phyloP scores from a whole-genome alignment of 2,329 filamentous ascomycete species.

The Aspergillus sp. region DNA sequence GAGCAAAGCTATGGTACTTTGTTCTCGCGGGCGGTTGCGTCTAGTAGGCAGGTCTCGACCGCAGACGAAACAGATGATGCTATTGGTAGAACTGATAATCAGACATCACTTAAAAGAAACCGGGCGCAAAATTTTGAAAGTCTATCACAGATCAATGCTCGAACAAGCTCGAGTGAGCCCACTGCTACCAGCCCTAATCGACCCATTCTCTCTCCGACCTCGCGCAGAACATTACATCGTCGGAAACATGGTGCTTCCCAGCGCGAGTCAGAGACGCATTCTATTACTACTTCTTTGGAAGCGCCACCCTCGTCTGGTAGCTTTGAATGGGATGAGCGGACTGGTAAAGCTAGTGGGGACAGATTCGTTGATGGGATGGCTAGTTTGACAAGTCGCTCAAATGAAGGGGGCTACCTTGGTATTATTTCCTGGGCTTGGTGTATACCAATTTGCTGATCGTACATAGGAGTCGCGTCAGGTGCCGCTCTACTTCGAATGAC shows the following conservation, averaged over 20 bases:
- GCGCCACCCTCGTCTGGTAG: slow-evolving; percentile 27
- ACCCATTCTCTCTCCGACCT: not conserved
- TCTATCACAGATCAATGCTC: not conserved
- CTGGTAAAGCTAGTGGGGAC: slow-evolving; percentile 4
- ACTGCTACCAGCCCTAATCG: not conserved
- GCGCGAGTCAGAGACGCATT: not conserved
- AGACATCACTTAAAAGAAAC: not conserved
- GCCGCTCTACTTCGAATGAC: slow-evolving; percentile 11
- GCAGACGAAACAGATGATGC: not conserved
- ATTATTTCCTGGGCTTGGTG: not conserved
- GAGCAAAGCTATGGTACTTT: not conserved
- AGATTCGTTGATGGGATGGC: slow-evolving; percentile 14
- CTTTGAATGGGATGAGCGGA: slow-evolving; percentile 14
- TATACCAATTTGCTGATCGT: not conserved
- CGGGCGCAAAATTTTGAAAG: not conserved
- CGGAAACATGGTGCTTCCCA: not conserved
- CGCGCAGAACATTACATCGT: not conserved
- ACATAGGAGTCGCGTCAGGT: slow-evolving; percentile 11
- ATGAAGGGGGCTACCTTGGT: slow-evolving; percentile 13
- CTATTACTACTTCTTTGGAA: slow-evolving; percentile 2
- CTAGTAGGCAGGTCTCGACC: not conserved
- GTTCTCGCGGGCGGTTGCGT: too few species aligned
- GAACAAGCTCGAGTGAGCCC: not conserved
- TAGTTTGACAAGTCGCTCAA: slow-evolving; percentile 7
- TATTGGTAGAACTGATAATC: not conserved